Evolutionary conservation across 345 rosid species (phyloP), one percentile per base, ranked within the genome.

Genomic region (Brassica carinata): DNA sequence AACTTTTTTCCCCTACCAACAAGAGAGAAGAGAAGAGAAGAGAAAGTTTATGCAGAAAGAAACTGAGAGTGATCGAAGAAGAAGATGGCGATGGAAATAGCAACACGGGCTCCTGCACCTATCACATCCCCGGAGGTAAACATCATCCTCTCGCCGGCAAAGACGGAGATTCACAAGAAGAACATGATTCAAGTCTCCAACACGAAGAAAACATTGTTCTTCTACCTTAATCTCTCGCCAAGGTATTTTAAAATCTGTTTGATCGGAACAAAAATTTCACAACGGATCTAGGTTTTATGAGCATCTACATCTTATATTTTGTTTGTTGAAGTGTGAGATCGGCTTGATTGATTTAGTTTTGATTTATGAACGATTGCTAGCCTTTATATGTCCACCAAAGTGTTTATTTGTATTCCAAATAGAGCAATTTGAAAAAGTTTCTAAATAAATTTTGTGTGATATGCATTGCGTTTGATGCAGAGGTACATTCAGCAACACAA

Each of bases 401-500:
- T 23, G 26, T 23, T 23, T 5, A 7, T 36, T 33, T 33, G 36
- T 34, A 53, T 65, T 36, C 1, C 15, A 5, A 34, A 64, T 58
- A 48, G 71, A 78, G 63, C 2, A 13, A 29, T 33, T 36, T 48
- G 65, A 33, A 15, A 33, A 33, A 33, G 36, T 33, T 34, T 14
- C 4, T 33, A 7, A 5, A 33, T 33, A 6, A 33, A 33, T 33
- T 33, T 33, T 33, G 36, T 33, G 36, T 33, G 36, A 33, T 33
- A 33, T 33, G 36, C 36, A 33, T 33, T 33, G 36, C 36, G 71
- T 63, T 74, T 74, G 23, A 55, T 82, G 84, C 88, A 92, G 97
- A 91, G 93, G 84, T 94, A 91, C 83, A 92, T 94, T 34, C 97
- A 92, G 72, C 97, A 91, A 65, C 90, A 92, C 69, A 67, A 92